Conservation (phyloP, 2,329 filamentous ascomycete species). For the Alternaria rosae region DNA sequence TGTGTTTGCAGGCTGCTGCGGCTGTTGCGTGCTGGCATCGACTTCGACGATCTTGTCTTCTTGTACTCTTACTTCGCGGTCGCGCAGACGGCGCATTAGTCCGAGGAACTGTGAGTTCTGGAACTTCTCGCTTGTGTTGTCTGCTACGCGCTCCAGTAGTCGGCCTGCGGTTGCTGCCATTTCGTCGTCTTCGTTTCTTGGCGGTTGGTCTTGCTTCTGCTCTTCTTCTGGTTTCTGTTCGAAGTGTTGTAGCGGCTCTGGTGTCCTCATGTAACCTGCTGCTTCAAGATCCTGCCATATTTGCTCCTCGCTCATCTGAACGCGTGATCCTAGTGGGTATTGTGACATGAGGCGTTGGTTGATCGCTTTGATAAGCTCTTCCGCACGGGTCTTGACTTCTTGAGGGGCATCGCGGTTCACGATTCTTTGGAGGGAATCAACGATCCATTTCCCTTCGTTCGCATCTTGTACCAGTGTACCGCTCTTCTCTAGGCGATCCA, state of each 20-base stretch:
- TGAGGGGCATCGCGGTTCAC: constrained; percentile 33
- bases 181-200: constrained; percentile 65
- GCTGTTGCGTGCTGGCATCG: constrained; percentile 27
- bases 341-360: constrained; percentile 48
- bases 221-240: constrained; percentile 41
- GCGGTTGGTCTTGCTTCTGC: constrained; percentile 32
- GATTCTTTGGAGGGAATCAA: constrained; percentile 42
- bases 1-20: constrained; percentile 1
- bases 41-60: constrained; percentile 72
- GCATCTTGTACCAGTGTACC: constrained; percentile 38
- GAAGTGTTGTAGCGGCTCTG: constrained; percentile 20
- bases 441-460: constrained; percentile 44
- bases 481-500: constrained; percentile 35
- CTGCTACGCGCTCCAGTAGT: constrained; percentile 71
- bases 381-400: constrained; percentile 35
- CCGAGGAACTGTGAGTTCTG: constrained; percentile 77
- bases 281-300: constrained; percentile 42
- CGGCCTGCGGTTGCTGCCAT: constrained; percentile 75
- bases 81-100: constrained; percentile 77
- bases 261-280: constrained; percentile 39
- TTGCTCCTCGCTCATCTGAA: constrained; percentile 31
- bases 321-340: constrained; percentile 36
- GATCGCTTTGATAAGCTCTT: constrained; percentile 39
- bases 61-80: constrained; percentile 74
- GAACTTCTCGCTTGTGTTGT: constrained; percentile 77